Evolutionary conservation across 1,284 basidiomycete species (phyloP).

Genomic region (Irpex sp.): DNA sequence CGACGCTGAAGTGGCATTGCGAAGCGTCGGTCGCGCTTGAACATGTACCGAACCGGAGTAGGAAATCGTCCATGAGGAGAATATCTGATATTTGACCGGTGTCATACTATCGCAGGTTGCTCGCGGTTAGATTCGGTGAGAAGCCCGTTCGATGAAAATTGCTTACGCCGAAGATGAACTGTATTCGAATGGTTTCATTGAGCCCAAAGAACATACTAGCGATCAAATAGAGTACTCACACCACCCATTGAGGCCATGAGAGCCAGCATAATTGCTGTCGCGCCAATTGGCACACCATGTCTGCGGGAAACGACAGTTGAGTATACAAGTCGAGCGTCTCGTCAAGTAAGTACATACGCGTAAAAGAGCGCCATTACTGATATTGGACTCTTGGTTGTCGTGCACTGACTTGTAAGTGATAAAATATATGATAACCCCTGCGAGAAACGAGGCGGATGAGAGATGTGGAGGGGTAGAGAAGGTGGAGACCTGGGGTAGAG

Average conservation of each 20-base stretch:
- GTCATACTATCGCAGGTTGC: slow-evolving; percentile 46
- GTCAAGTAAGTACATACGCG: neutral
- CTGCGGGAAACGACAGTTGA: slow-evolving; percentile 15
- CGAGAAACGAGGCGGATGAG: neutral
- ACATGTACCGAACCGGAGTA: slow-evolving; percentile 57
- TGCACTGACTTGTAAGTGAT: neutral
- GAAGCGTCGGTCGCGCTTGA: slow-evolving; percentile 31
- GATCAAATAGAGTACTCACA: slow-evolving; percentile 13
- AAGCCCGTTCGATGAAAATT: slow-evolving; percentile 2
- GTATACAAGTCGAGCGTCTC: neutral
- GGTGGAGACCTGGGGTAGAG: too few species aligned
- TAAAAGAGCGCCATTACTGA: neutral
- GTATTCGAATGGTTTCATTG: slow-evolving; percentile 25
- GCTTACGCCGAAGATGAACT: slow-evolving; percentile 65
- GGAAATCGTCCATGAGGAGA: slow-evolving; percentile 72
- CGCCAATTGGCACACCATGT: slow-evolving; percentile 49
- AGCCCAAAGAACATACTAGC: neutral
- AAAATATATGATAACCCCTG: neutral
- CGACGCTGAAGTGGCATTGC: slow-evolving; percentile 48
- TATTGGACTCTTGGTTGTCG: neutral
- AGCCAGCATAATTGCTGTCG: slow-evolving; percentile 63
- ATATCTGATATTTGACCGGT: slow-evolving; percentile 81
- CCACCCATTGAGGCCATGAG: slow-evolving; percentile 75
- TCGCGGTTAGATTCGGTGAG: neutral
- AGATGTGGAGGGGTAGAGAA: neutral